Conservation (phyloP, 2,329 filamentous ascomycete genomes). For the Fusarium sp. region DNA sequence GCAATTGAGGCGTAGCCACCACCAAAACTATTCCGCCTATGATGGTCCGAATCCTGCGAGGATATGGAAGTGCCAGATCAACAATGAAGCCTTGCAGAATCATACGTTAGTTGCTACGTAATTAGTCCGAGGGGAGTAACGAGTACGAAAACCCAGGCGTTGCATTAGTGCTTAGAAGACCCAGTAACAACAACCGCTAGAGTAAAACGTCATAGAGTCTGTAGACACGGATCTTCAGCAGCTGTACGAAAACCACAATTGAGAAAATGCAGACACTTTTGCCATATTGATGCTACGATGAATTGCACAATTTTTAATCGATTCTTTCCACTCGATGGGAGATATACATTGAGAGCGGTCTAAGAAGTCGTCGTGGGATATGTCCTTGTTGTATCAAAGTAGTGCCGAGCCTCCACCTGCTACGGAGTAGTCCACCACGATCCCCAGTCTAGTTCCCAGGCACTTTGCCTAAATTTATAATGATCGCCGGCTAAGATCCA, state of each 20-base stretch:
- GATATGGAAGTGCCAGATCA: not conserved
- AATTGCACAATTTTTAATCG: not conserved
- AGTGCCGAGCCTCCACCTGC: not conserved
- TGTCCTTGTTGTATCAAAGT: not conserved
- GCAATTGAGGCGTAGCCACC: not conserved
- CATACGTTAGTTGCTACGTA: not conserved
- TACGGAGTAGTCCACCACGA: not conserved
- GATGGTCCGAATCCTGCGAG: not conserved
- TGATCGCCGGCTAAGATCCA: not conserved
- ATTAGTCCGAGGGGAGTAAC: not conserved
- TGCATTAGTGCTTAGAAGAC: not conserved
- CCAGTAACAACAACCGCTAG: not conserved
- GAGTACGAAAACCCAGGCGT: not conserved
- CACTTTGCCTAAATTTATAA: not conserved
- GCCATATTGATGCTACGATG: not conserved
- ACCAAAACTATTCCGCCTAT: not conserved
- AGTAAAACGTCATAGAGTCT: no score
- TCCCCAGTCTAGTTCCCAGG: not conserved
- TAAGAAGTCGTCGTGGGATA: not conserved
- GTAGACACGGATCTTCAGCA: not conserved
- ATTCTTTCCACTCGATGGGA: not conserved
- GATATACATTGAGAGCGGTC: not conserved
- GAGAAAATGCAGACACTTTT: not conserved
- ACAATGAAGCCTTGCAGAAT: not conserved
- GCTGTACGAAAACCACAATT: not conserved